Evolutionary conservation across 768 basidiomycete genomes (phyloP).

Genomic region (Suillus discolor): DNA sequence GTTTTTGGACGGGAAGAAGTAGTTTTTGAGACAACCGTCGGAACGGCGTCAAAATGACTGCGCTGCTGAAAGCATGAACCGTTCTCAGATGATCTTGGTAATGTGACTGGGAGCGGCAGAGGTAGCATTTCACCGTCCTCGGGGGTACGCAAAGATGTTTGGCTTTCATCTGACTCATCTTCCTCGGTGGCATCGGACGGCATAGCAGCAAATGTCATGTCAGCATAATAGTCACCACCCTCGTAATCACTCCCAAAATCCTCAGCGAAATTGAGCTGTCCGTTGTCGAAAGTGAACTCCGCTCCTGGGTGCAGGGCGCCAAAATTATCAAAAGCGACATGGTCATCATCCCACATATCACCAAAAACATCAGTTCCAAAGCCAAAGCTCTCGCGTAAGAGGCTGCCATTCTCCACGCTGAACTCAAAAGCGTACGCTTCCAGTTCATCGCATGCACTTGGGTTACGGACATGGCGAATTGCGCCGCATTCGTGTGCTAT

Average conservation of each 20-base stretch:
- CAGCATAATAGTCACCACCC: conserved; percentile 10
- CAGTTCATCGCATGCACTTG: conserved; percentile 13
- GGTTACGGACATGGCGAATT: conserved; percentile 21
- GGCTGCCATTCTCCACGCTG: conserved; percentile 25
- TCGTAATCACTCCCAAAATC: conserved; percentile 16
- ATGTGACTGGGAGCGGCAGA: conserved; percentile 6
- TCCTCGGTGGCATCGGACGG: conserved; percentile 32
- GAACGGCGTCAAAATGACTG: neutral
- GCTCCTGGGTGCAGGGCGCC: conserved; percentile 2
- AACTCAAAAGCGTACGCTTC: conserved; percentile 28
- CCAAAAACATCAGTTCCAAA: conserved; percentile 11
- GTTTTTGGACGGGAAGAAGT: conserved; percentile 29
- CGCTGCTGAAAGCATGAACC: neutral
- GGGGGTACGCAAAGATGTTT: conserved; percentile 27
- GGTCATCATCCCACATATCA: conserved; percentile 27
- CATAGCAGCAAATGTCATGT: conserved; percentile 21
- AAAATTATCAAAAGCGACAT: conserved; percentile 21
- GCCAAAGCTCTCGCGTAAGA: conserved; percentile 27
- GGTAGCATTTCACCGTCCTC: conserved; percentile 25
- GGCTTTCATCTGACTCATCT: conserved; percentile 31
- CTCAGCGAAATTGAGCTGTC: conserved; percentile 11
- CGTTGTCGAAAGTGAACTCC: conserved; percentile 9
- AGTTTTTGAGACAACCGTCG: conserved; percentile 21
- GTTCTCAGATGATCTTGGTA: neutral
- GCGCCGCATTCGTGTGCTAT: conserved; percentile 32